phyloP scores from a whole-genome alignment of 2,329 filamentous ascomycete species.

The Trichoderma koningii region DNA sequence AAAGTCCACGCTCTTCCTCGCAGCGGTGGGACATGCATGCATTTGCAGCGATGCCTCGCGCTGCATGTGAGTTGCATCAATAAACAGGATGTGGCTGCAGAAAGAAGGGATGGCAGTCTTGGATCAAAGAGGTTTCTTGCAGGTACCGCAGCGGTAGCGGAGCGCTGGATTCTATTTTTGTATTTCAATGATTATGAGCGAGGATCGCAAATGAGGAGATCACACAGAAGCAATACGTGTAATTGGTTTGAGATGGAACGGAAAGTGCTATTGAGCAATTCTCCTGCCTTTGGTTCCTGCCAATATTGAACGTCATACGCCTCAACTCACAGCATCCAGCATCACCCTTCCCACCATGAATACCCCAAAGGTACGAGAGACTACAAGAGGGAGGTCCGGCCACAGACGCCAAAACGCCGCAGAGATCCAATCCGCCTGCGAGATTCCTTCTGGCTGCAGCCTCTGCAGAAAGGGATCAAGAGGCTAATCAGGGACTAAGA shows the following conservation, averaged over 20 bases:
- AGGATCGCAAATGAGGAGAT: too few relatives aligned
- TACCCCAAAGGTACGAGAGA: too few relatives aligned
- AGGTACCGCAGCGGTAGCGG: not conserved
- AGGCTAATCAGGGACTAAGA: not conserved
- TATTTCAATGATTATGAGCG: too few relatives aligned
- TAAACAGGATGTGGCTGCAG: constrained; percentile 7
- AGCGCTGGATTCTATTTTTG: too few relatives aligned
- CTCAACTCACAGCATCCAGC: not conserved
- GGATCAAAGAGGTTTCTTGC: not conserved
- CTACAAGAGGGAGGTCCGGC: not conserved
- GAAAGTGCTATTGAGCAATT: too few relatives aligned
- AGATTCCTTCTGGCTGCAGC: constrained; percentile 9
- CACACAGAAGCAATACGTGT: too few relatives aligned
- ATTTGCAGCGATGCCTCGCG: not conserved
- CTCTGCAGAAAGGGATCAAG: constrained; percentile 11
- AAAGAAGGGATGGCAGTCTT: not conserved
- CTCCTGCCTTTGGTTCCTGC: too few relatives aligned
- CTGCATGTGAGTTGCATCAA: constrained; percentile 1
- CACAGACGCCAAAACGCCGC: not conserved
- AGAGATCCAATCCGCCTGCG: constrained; percentile 13
- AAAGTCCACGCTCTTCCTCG: not conserved
- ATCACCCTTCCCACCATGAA: not conserved
- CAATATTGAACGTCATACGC: not conserved
- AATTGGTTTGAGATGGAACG: too few relatives aligned
- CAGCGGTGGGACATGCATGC: not conserved